Evolutionary conservation across 805 yeast genomes (phyloP), one percentile per base, ranked within the genome.

Genomic region (Candida xiaguanensis): DNA sequence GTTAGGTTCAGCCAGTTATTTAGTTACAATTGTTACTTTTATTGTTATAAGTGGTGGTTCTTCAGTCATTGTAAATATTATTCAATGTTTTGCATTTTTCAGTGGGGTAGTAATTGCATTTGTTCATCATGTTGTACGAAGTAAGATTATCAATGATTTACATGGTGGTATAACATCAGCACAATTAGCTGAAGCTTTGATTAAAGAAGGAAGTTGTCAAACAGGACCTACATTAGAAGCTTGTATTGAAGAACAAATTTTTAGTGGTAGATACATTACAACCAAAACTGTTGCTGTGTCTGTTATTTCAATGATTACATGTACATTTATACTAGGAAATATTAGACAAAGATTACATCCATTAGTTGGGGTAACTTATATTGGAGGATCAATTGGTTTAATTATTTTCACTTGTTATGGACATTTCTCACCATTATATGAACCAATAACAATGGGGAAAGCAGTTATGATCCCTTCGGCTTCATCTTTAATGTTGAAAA

Each of bases 1-100:
- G 67, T 13, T 61, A 0, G 67, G 67, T 5, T 38, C 36, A 15
- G 64, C 61, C 3, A 46, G 59, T 2, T 63, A 52, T 40, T 44
- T 63, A 30, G 37, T 58, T 24, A 61, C 52, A 30, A 50, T 61
- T 11, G 43, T 61, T 17, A 61, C 57, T 2, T 58, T 60, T 32
- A 51, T 61, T 18, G 40, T 39, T 3, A 46, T 50, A 15, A 29
- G 57, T n/a, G 67, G 69, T 2, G 65, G 64, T 2, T 36, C 41
- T 9, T 54, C 55, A 41, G 41, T 61, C 3, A 42, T 49, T n/a
- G 25, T 41, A 12, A 54, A 55, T 30, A 33, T 50, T 5, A 37
- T 48, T 22, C 31, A 43, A 12, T 40, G 57, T 9, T 4, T 59
- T 9, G 22, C 42, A 2, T 40, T 53, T 26, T 44, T 56, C 7